These are phyloP conservation scores for Nannizziopsis barbatae DNA, from an alignment of 2,329 filamentous ascomycete species.

Conservation along the genomic window DNA sequence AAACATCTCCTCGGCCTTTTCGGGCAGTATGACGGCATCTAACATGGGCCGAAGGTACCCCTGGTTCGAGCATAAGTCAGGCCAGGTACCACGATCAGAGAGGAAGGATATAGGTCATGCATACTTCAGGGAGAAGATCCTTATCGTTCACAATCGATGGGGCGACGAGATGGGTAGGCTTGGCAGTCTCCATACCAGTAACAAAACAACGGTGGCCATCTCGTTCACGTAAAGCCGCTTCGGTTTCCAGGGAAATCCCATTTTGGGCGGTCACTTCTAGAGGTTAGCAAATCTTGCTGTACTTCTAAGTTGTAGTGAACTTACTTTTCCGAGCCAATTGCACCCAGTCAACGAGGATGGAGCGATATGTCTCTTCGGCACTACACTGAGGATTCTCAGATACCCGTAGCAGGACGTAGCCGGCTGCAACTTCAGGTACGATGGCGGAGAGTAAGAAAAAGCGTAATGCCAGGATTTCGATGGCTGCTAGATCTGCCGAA, in stretches of 20 bases:
- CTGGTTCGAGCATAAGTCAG: neutral
- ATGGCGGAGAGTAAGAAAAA: neutral
- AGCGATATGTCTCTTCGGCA: constrained; percentile 10
- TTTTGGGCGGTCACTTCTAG: constrained; percentile 5
- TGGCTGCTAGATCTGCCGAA: constrained; percentile 7
- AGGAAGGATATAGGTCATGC: neutral
- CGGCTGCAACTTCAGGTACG: constrained; percentile 1
- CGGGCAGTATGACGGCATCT: constrained; percentile 1
- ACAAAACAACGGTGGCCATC: constrained; percentile 12
- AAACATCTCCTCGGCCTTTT: constrained; percentile 8
- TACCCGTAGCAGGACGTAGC: constrained; percentile 10
- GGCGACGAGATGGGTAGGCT: constrained; percentile 12
- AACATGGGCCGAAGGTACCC: constrained; percentile 11
- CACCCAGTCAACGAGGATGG: constrained; percentile 4
- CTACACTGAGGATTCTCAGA: constrained; percentile 1
- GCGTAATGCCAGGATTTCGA: neutral
- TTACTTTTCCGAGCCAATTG: constrained; percentile 10
- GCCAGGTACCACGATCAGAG: neutral
- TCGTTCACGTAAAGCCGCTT: constrained; percentile 11
- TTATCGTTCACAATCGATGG: constrained; percentile 12
- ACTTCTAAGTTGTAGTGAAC: constrained; percentile 12
- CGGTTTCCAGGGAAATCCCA: constrained; percentile 5
- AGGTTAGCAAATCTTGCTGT: neutral
- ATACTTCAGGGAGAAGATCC: constrained; percentile 9
- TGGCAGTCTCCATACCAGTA: constrained; percentile 1